phyloP scores from a whole-genome alignment of 805 yeast genomes.

The Kazachstania africana region DNA sequence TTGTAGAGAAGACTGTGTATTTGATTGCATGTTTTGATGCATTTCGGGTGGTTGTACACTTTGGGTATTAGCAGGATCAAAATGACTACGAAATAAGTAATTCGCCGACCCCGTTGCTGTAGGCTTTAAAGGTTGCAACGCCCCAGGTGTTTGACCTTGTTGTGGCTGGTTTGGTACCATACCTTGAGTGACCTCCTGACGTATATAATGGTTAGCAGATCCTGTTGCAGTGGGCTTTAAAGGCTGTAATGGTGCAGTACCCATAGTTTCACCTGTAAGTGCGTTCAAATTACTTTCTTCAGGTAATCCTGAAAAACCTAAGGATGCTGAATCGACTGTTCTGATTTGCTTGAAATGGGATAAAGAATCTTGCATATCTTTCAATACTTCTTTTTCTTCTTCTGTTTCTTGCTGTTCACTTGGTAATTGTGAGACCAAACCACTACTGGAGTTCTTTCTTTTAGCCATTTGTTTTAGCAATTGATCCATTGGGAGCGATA shows the following conservation, averaged over 20 bases:
- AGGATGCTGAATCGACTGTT: constrained; percentile 49
- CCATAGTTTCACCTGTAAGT: background rate
- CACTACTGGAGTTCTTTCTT: constrained; percentile 12
- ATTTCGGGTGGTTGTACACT: constrained; percentile 9
- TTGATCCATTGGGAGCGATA: constrained; percentile 70
- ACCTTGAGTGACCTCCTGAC: constrained; percentile 12
- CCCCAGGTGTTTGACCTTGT: constrained; percentile 20
- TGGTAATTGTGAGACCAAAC: constrained; percentile 23
- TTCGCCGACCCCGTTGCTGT: constrained; percentile 33
- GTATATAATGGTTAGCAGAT: constrained; percentile 23
- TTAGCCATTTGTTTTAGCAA: constrained; percentile 36
- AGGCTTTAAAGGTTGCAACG: constrained; percentile 23
- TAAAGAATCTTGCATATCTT: constrained; percentile 64
- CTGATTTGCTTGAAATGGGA: constrained; percentile 62
- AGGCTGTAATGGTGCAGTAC: constrained; percentile 20
- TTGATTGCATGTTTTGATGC: constrained; percentile 1
- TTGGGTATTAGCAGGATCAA: constrained; percentile 1
- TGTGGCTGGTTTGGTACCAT: constrained; percentile 15
- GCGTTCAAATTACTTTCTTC: constrained; percentile 2
- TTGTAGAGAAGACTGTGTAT: constrained; percentile 9
- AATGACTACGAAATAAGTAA: constrained; percentile 20
- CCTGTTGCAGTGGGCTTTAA: constrained; percentile 27
- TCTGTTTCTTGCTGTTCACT: constrained; percentile 32
- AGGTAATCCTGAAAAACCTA: constrained; percentile 3
- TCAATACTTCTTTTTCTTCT: constrained; percentile 59